Conservation (phyloP, 257 asterid species). For the Sherardia arvensis region DNA sequence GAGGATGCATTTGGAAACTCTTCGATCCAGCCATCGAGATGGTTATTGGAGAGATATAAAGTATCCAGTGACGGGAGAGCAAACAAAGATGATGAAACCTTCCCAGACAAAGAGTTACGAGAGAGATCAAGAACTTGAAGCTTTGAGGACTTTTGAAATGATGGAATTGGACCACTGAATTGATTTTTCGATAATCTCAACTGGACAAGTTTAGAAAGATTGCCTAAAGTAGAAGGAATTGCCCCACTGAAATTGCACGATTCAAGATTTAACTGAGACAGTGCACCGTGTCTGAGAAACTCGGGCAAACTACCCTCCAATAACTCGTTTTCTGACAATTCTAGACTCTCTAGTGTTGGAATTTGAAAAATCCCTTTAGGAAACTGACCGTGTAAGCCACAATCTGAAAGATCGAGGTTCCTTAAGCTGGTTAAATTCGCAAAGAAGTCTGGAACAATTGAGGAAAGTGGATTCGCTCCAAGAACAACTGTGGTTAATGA, state of each 20-base stretch:
- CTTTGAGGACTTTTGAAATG: slow-evolving; percentile 6
- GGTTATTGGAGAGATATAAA: slow-evolving; percentile 6
- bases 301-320: slow-evolving; percentile 11
- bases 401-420: not conserved
- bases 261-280: slow-evolving; percentile 4
- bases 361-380: slow-evolving; percentile 22
- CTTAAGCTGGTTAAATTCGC: slow-evolving; percentile 11
- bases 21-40: slow-evolving; percentile 6
- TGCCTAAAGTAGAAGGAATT: slow-evolving; percentile 6
- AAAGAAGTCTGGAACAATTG: slow-evolving; percentile 3
- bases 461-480: slow-evolving; percentile 1
- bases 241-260: slow-evolving; percentile 15
- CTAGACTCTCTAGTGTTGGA: slow-evolving; percentile 16
- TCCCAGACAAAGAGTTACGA: slow-evolving; percentile 11
- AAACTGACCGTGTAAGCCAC: slow-evolving; percentile 14
- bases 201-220: not conserved
- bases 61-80: slow-evolving; percentile 2
- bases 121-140: slow-evolving; percentile 6
- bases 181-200: slow-evolving; percentile 13
- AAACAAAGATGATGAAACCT: slow-evolving; percentile 18
- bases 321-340: slow-evolving; percentile 10
- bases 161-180: slow-evolving; percentile 10
- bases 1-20: slow-evolving; percentile 8
- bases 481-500: slow-evolving; percentile 11
- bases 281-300: not conserved